phyloP scores from a whole-genome alignment of 2,329 filamentous ascomycete species.

The Spiromastix sp. region DNA sequence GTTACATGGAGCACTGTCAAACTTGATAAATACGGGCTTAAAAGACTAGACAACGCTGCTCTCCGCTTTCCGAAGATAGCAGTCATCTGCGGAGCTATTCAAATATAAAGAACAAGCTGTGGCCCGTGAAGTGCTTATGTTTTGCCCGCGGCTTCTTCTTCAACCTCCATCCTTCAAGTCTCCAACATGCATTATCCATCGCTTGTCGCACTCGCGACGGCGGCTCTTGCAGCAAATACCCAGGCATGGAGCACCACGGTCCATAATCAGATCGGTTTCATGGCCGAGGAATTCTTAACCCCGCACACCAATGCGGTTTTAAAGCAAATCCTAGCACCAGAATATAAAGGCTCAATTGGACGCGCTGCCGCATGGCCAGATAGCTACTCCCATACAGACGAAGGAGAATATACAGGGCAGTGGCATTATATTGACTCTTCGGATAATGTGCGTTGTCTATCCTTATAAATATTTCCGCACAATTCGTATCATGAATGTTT shows the following conservation, averaged over 20 bases:
- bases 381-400: constrained; percentile 2
- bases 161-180: no score
- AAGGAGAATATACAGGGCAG: constrained; percentile 3
- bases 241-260: constrained; percentile 6
- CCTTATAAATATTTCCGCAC: background rate
- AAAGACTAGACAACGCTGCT: no score
- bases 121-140: no score
- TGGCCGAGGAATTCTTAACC: constrained; percentile 5
- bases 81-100: no score
- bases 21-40: no score
- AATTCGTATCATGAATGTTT: background rate
- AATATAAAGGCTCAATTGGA: constrained; percentile 6
- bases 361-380: constrained; percentile 6
- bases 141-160: no score
- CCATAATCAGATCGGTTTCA: constrained; percentile 6
- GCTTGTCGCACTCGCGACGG: no score
- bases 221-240: background rate
- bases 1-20: no score
- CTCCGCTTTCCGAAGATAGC: no score
- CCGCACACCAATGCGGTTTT: constrained; percentile 1
- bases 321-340: constrained; percentile 4
- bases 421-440: constrained; percentile 7
- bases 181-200: no score
- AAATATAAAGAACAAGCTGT: no score
- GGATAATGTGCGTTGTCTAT: constrained; percentile 2